A percentile compares a stretch with the other conserved stretches of the same genome.
phyloP scores from a whole-genome alignment of 202 grass and related monocot species.

The Zoysia matrella region DNA sequence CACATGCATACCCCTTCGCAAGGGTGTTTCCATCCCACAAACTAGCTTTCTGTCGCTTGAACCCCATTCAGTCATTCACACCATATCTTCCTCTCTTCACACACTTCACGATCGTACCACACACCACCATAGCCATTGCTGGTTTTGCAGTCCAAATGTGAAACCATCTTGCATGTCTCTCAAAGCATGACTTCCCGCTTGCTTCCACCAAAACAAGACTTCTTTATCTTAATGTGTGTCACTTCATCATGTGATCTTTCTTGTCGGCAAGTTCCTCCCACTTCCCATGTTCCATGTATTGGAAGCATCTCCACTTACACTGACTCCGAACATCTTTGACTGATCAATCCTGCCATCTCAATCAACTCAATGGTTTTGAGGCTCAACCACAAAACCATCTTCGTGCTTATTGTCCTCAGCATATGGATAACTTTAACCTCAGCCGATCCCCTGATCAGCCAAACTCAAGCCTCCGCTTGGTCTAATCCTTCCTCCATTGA shows the following conservation, averaged over 20 bases:
- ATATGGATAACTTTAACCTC: no score
- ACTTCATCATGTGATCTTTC: neutral
- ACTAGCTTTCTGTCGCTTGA: no score
- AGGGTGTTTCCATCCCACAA: no score
- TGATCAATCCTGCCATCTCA: neutral
- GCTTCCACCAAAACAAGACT: neutral
- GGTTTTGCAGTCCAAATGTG: neutral
- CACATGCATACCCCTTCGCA: no score
- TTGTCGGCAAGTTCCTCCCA: neutral
- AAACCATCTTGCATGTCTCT: neutral
- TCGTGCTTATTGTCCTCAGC: no score
- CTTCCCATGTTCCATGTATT: neutral
- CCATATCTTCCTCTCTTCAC: no score
- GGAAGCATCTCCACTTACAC: neutral
- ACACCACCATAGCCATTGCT: neutral
- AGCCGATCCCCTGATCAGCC: no score
- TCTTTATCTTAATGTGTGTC: neutral
- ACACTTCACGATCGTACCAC: neutral
- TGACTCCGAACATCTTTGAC: neutral
- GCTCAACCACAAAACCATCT: no score
- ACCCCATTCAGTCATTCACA: no score
- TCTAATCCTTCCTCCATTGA: no score
- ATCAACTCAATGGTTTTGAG: neutral
- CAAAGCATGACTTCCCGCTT: neutral
- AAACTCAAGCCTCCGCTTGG: no score